Percentiles rank a stretch among this genome's conserved stretches.
Evolutionary conservation across 192 early-diverging fungal genomes (phyloP).

Genomic region (Endogone sp.): DNA sequence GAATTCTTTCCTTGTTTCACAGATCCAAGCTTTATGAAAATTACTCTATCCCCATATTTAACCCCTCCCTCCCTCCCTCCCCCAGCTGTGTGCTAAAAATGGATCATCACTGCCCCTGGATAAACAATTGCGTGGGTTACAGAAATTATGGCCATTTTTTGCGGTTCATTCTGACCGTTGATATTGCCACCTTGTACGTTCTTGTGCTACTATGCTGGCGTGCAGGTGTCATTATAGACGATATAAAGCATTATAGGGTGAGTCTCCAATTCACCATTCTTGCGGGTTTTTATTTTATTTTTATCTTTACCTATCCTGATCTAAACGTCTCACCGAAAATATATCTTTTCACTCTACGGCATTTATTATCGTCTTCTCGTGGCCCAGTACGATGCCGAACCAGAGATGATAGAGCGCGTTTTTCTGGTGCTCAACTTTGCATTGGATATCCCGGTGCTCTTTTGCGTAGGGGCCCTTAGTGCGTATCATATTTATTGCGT

Average conservation of each 20-base stretch:
- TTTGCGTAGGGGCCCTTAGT: constrained; percentile 65
- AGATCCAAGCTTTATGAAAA: not conserved
- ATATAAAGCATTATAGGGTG: not conserved
- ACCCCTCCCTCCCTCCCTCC: too few relatives aligned
- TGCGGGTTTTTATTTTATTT: too few relatives aligned
- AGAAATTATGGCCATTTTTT: constrained; percentile 73
- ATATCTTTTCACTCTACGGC: too few relatives aligned
- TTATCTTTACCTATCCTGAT: not conserved
- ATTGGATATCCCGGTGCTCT: constrained; percentile 61
- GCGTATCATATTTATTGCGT: constrained; percentile 73
- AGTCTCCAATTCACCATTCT: not conserved
- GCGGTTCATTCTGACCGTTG: constrained; percentile 76
- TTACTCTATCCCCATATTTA: not conserved
- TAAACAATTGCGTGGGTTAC: constrained; percentile 85
- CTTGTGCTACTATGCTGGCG: constrained; percentile 51
- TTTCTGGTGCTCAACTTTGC: constrained; percentile 74
- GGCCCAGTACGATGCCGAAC: constrained; percentile 28
- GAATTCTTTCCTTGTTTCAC: not conserved
- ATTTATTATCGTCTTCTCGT: too few relatives aligned
- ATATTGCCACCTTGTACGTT: constrained; percentile 50
- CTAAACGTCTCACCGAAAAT: too few relatives aligned
- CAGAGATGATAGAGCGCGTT: constrained; percentile 46
- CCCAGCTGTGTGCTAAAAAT: constrained; percentile 75
- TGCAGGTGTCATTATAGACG: constrained; percentile 39
- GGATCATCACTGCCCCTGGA: constrained; percentile 93